Evolutionary conservation across 2,329 filamentous ascomycete genomes (phyloP), one percentile per base, ranked within the genome.

Genomic region (Biscogniauxia mediterranea): DNA sequence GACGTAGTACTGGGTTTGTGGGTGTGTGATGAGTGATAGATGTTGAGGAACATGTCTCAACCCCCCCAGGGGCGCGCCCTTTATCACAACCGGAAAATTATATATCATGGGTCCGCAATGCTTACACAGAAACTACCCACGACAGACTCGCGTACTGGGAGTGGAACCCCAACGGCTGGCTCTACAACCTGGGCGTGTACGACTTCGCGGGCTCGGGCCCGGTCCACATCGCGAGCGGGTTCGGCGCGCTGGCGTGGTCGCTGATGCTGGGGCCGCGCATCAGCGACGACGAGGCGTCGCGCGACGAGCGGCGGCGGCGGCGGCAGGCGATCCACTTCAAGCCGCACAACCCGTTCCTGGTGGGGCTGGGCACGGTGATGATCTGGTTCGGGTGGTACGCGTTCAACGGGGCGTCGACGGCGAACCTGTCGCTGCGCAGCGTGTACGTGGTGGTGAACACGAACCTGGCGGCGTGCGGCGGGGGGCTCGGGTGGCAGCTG

Each of bases 131-230:
- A 2, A n/a, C 21, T 1, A 20, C 9, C 11, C 2, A 4, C 11
- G 2, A 4, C 17, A 70, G 82, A 0, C 82, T 89, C 42, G 86
- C 86, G 0, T 86, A 82, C 75, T 89, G 86, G 85, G 87, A 85
- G 3, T 89, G 87, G 87, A 89, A 89, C 68, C 69, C 81, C n/a
- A 83, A 82, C 57, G 86, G 87, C 11, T 89, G 87, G 86, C 76
- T 89, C 0, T 87, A 78, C 73, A 83, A 87, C 21, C 79, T 89
- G 1, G 82, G 83, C 0, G 80, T 82, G 0, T 79, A 85, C 62
- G 85, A 88, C 69, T 88, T 85, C 58, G 85, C 85, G 15, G 85
- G 85, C 57, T 83, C 83, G 13, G 86, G 87, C 1, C 86, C 86
- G 2, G 87, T 89, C 1, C 86, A 89, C 68, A 86, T 89, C 58